Evolutionary conservation across 257 asterid species (phyloP), one percentile per base, ranked within the genome.

Genomic region (Echium plantagineum): DNA sequence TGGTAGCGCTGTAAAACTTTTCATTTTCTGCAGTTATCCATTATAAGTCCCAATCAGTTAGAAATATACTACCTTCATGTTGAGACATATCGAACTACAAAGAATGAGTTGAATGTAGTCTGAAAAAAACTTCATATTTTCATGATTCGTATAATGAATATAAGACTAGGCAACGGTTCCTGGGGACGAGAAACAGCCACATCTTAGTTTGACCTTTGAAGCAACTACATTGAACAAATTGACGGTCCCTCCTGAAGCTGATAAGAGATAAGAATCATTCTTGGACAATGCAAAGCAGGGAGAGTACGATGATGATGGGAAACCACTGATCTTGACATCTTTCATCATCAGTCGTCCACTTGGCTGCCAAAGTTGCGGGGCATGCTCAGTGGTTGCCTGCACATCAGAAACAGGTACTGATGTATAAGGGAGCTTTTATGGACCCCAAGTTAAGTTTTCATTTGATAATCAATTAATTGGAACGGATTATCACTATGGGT

Each of bases 271-370:
- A 22, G 72, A 65, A 62, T 82, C 94, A 71, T 84, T 87, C 62
- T 72, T 84, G 64, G 91, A 76, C 77, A 82, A 65, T 46, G 90
- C 65, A 59, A 84, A 66, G 75, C 86, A 82, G 5, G 90, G 79
- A 0, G 82, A 66, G 75, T 85, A 82, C 4, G 88, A 78, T 2
- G 82, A 66, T 18, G 21, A 64, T 21, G 71, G 72, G 16, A 8
- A 3, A 62, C 71, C 65, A 17, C 64, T 66, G 21, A 67, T 68
- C 6, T 66, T 75, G 58, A 79, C 47, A 59, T 77, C 76, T 7
- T 84, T 87, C 57, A 70, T 67, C 94, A 83, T 77, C 7, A 66
- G 64, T 13, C 49, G 13, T 59, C 89, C 85, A 22, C 65, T 75
- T 20, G 88, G 94, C 66, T 72, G 75, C 76, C 79, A 74, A 26